phyloP scores from a whole-genome alignment of 148 eudicot species.

The Dysphania ambrosioides region DNA sequence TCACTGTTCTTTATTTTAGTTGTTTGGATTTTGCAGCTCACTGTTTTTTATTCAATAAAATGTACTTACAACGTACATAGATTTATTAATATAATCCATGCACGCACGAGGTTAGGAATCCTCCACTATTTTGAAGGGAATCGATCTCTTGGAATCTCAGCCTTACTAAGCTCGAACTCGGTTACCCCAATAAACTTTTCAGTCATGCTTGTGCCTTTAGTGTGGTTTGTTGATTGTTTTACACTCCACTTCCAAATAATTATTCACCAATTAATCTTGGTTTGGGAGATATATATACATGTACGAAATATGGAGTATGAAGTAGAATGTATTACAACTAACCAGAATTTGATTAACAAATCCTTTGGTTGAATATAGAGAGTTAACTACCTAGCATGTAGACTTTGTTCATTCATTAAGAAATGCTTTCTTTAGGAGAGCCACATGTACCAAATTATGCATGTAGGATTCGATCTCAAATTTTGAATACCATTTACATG shows the following conservation, averaged over 20 bases:
- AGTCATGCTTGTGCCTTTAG: background rate
- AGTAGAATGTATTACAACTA: too few relatives aligned
- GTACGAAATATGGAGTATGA: background rate
- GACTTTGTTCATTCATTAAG: too few relatives aligned
- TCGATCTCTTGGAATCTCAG: constrained; percentile 14
- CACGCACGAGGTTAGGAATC: background rate
- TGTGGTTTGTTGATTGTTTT: background rate
- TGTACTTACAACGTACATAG: background rate
- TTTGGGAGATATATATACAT: background rate
- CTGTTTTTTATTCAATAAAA: too few relatives aligned
- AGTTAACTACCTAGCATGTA: too few relatives aligned
- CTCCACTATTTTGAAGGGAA: background rate
- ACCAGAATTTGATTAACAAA: too few relatives aligned
- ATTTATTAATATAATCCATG: background rate
- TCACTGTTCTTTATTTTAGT: too few relatives aligned
- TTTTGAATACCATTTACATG: too few relatives aligned
- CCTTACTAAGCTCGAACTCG: background rate
- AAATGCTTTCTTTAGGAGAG: too few relatives aligned
- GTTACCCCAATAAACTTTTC: background rate
- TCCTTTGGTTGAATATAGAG: too few relatives aligned
- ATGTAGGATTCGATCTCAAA: too few relatives aligned
- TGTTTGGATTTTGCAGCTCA: too few relatives aligned
- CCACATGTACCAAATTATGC: too few relatives aligned
- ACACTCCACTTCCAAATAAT: background rate
- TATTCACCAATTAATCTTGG: background rate